Evolutionary conservation across 176 grass and related monocot species (phyloP).

Genomic region (Eragrostis curvula): DNA sequence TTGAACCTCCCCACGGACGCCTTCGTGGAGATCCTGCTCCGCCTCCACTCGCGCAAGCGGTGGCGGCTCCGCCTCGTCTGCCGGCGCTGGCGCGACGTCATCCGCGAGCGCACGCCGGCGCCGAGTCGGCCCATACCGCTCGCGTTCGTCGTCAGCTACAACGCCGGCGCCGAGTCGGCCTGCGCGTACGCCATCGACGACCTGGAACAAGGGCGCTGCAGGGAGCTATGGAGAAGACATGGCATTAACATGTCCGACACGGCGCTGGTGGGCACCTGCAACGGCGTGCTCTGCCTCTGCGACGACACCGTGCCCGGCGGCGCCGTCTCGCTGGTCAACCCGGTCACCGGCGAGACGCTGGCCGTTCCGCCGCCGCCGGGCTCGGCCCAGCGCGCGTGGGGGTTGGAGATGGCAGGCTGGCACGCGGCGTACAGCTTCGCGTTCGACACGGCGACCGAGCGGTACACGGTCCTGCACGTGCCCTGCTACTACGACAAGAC

Average conservation of each 20-base stretch:
- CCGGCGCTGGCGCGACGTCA: not conserved
- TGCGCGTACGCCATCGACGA: constrained; percentile 5
- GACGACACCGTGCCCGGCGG: not conserved
- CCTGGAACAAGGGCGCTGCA: not conserved
- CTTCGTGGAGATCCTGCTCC: not conserved
- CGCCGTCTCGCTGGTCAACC: constrained; percentile 21
- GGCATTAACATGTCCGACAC: not conserved
- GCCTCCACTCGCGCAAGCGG: not conserved
- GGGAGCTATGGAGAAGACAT: too few species aligned
- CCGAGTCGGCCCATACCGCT: not conserved
- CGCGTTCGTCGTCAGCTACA: not conserved
- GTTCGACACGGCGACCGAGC: not conserved
- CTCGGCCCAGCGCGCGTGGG: not conserved
- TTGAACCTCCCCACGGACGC: too few species aligned
- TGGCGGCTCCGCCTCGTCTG: constrained; percentile 13
- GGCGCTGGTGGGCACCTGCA: constrained; percentile 16
- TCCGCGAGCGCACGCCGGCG: not conserved
- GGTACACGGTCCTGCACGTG: constrained; percentile 27
- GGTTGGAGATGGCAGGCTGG: not conserved
- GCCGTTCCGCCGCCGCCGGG: not conserved
- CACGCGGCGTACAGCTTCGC: constrained; percentile 6
- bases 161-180: too few species aligned
- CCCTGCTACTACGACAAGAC: not conserved
- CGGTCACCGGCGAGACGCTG: constrained; percentile 14
- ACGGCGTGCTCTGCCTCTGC: constrained; percentile 32